Evolutionary conservation across 345 rosid genomes (phyloP).

Genomic region (Rhodamnia argentea): DNA sequence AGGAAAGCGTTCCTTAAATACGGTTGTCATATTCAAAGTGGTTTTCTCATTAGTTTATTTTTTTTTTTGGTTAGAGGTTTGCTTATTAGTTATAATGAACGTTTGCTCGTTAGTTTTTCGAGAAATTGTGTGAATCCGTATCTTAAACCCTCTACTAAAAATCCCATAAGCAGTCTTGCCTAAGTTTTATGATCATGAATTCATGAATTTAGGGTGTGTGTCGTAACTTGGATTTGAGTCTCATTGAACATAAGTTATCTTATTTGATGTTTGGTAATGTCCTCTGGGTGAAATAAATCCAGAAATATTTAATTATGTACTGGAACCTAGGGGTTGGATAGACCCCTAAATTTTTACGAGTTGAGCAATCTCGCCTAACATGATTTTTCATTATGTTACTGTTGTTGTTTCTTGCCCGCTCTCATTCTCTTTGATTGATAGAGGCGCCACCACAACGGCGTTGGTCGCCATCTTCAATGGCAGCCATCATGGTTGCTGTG

Average conservation of each 20-base stretch:
- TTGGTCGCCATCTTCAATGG: neutral
- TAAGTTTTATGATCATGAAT: neutral
- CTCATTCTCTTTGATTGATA: neutral
- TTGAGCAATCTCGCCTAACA: too few relatives aligned
- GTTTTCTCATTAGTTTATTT: neutral
- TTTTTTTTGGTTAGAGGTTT: too few relatives aligned
- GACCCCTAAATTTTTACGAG: too few relatives aligned
- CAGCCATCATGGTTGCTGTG: accelerated
- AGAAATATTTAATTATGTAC: too few relatives aligned
- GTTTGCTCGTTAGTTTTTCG: neutral
- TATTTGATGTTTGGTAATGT: neutral
- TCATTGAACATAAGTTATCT: neutral
- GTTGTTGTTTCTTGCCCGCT: neutral
- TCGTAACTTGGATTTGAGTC: neutral
- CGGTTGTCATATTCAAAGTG: too few relatives aligned
- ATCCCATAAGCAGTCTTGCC: neutral
- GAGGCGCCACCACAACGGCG: neutral
- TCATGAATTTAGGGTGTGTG: neutral
- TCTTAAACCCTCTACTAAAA: neutral
- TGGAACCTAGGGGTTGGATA: too few relatives aligned
- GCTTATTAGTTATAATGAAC: neutral
- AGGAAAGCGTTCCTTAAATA: too few relatives aligned
- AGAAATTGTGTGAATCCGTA: too few relatives aligned
- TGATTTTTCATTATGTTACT: neutral
- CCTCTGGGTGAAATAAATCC: neutral